phyloP scores from a whole-genome alignment of 768 basidiomycete species.

The Auriscalpium orientale region DNA sequence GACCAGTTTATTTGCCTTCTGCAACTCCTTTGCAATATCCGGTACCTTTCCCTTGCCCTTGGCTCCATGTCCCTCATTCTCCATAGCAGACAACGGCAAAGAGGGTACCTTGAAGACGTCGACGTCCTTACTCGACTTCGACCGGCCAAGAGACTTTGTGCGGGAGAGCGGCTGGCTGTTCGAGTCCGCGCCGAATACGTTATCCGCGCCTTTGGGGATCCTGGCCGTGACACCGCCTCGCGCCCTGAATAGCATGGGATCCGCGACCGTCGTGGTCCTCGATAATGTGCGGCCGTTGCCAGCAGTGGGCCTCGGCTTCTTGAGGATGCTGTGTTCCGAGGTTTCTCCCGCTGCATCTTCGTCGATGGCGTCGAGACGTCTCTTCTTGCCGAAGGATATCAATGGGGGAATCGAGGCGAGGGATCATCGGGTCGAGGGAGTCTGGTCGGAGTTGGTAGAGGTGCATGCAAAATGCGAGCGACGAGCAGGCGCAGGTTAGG shows the following conservation, averaged over 20 bases:
- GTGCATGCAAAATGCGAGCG: slow-evolving; percentile 44
- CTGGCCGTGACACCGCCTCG: slow-evolving; percentile 25
- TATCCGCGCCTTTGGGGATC: slow-evolving; percentile 24
- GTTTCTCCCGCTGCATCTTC: neutral
- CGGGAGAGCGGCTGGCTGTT: slow-evolving; percentile 10
- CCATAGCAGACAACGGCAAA: neutral
- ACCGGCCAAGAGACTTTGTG: slow-evolving; percentile 8
- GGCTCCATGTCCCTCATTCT: slow-evolving; percentile 1
- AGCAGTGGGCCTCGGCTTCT: slow-evolving; percentile 16
- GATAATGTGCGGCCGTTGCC: neutral
- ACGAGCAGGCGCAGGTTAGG: slow-evolving; percentile 41
- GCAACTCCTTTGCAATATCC: slow-evolving; percentile 34
- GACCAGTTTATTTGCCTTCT: slow-evolving; percentile 59
- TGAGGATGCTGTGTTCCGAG: slow-evolving; percentile 7
- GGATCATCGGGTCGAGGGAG: slow-evolving; percentile 71
- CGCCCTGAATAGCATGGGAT: neutral
- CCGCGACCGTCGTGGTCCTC: neutral
- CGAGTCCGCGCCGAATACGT: slow-evolving; percentile 9
- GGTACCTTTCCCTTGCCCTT: slow-evolving; percentile 26
- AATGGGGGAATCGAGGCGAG: slow-evolving; percentile 59
- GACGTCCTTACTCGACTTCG: neutral
- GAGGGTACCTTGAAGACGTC: slow-evolving; percentile 15
- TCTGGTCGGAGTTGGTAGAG: slow-evolving; percentile 29
- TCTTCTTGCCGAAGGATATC: slow-evolving; percentile 19
- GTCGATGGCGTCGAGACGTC: slow-evolving; percentile 12